Evolutionary conservation across 805 yeast species (phyloP), one percentile per base, ranked within the genome.

Genomic region (Kuraishia ogatae): DNA sequence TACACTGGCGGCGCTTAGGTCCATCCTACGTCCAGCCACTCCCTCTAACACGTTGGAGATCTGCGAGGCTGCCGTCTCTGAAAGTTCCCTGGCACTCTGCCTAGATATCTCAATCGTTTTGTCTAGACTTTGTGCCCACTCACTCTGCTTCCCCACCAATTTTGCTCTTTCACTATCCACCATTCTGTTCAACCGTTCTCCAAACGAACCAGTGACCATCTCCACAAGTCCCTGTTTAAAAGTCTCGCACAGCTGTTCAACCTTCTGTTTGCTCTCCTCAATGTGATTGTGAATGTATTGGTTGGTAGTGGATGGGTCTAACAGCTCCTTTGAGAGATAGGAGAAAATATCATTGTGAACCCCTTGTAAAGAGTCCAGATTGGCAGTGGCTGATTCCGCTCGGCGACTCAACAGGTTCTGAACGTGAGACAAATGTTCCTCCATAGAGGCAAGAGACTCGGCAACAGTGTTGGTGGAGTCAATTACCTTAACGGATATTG

Each of bases 161-260:
- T 26, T 24, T 15, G 35, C 39, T 15, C 35, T 23, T 50, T 50
- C 28, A 5, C n/a, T 24, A 24, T 23, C 43, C 39, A 50, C 15
- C 39, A 21, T 21, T 20, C 17, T 39, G 6, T 23, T 54, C 2
- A 53, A 11, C 2, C 46, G 23, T 15, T 13, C 21, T 1, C 21
- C 23, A 2, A 54, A 15, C 7, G 56, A 50, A 2, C 51, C 56
- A n/a, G 23, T 50, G 22, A 54, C 21, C 17, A 50, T 26, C 20
- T 26, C 24, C 21, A 39, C 15, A n/a, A 54, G 22, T 46, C 51
- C 46, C 10, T 50, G 21, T 21, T 54, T 54, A 35, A 54, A 54
- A 17, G 15, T 20, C 21, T 54, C 53, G 11, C 50, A 39, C 13
- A 54, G 23, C 23, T 50, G 46, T 50, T 50, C 29, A 1, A 54